A percentile compares a stretch with the other conserved stretches of the same genome.
Conservation (phyloP, 2,329 filamentous ascomycete genomes). For the Cercospora brassicicola region DNA sequence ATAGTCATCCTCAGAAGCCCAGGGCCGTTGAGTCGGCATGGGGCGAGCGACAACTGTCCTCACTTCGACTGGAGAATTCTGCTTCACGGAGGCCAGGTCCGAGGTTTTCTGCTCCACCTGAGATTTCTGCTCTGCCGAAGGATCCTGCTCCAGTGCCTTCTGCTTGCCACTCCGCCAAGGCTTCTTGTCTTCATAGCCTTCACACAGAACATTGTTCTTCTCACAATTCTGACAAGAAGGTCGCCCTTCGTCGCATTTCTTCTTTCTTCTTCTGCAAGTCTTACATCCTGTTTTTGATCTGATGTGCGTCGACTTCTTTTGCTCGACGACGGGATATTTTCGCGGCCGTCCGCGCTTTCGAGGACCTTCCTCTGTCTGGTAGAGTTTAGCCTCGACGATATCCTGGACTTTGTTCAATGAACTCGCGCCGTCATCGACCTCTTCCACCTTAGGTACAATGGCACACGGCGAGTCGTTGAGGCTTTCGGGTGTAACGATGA, state of each 20-base stretch:
- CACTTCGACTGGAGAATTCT: background rate
- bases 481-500: conserved; percentile 21
- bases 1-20: conserved; percentile 76
- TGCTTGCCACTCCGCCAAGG: conserved; percentile 86
- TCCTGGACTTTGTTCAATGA: conserved; percentile 41
- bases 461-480: conserved; percentile 21
- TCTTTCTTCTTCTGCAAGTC: conserved; percentile 61
- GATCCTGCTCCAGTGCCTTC: conserved; percentile 43
- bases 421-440: conserved; percentile 49
- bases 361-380: conserved; percentile 40
- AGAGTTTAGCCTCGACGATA: conserved; percentile 32
- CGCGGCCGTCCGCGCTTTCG: conserved; percentile 70
- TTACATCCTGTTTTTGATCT: conserved; percentile 60
- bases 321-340: conserved; percentile 68
- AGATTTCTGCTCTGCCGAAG: background rate
- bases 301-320: conserved; percentile 74
- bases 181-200: conserved; percentile 83
- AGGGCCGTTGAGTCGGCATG: conserved; percentile 57
- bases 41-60: conserved; percentile 29
- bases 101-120: background rate
- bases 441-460: conserved; percentile 55
- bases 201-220: conserved; percentile 89
- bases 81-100: background rate
- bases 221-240: conserved; percentile 73
- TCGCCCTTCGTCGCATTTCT: conserved; percentile 58